phyloP scores from a whole-genome alignment of 225 moss, liverwort and hornwort species.

The Sphagnum tenellum region DNA sequence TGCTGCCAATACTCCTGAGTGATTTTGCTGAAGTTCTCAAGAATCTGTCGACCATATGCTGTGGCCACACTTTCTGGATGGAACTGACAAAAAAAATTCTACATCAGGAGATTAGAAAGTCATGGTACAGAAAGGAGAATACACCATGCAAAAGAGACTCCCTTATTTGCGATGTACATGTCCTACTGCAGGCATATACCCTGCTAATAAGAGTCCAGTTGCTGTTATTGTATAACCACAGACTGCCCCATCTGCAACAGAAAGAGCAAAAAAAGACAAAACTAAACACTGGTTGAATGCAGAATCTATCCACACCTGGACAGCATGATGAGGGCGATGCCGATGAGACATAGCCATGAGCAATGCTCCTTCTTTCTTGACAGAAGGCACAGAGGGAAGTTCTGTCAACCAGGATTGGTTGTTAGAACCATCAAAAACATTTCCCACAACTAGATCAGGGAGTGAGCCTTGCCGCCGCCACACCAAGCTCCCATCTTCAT shows the following conservation, averaged over 20 bases:
- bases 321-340: constrained; percentile 84
- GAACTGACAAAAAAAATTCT: constrained; percentile 30
- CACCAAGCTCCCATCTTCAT: constrained; percentile 1
- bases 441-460: not conserved
- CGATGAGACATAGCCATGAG: constrained; percentile 90
- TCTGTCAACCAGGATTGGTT: constrained; percentile 24
- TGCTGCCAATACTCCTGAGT: constrained; percentile 68
- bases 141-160: not conserved
- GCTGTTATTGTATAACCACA: too few relatives aligned
- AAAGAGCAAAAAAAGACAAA: not conserved
- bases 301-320: constrained; percentile 50
- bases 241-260: too few relatives aligned
- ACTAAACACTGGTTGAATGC: not conserved
- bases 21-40: constrained; percentile 78
- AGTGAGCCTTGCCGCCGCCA: constrained; percentile 5
- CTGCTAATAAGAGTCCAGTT: too few relatives aligned
- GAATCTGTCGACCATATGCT: constrained; percentile 68
- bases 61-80: constrained; percentile 99
- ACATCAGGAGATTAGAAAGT: not conserved
- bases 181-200: too few relatives aligned
- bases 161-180: too few relatives aligned
- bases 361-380: constrained; percentile 40
- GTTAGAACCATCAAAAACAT: constrained; percentile 1
- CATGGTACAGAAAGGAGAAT: not conserved
- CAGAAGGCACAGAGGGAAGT: constrained; percentile 12